Evolutionary conservation across 2,329 filamentous ascomycete species (phyloP).

Genomic region (Dryadomyces sulphureus): DNA sequence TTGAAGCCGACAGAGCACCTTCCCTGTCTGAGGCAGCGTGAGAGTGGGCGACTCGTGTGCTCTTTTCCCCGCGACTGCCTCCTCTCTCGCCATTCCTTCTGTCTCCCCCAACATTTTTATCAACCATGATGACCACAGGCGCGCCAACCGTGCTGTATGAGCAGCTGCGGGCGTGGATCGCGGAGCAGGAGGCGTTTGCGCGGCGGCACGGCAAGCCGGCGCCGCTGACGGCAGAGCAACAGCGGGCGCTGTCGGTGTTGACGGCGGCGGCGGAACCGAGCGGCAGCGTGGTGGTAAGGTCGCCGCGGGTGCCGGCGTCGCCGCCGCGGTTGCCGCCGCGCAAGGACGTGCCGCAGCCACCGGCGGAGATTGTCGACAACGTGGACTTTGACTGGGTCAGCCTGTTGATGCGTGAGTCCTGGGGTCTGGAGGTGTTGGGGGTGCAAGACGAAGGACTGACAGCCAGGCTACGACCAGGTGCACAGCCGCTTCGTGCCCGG

Average conservation of each 20-base stretch:
- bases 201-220: slow-evolving; percentile 17
- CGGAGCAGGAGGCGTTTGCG: slow-evolving; percentile 23
- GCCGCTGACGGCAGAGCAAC: slow-evolving; percentile 23
- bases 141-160: background rate
- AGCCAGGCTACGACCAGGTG: slow-evolving; percentile 17
- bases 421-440: background rate
- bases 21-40: background rate
- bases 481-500: slow-evolving; percentile 5
- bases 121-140: background rate
- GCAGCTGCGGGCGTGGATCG: slow-evolving; percentile 23
- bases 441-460: background rate
- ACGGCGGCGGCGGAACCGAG: background rate
- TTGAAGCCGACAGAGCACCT: background rate
- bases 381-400: slow-evolving; percentile 23
- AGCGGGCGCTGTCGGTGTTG: slow-evolving; percentile 25
- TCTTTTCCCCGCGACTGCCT: no score
- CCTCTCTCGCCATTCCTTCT: background rate
- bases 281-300: background rate
- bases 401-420: slow-evolving; percentile 20
- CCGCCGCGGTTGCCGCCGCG: no score
- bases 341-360: background rate
- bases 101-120: background rate
- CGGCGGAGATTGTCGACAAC: background rate
- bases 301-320: slow-evolving; percentile 1
- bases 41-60: no score